Base-by-base conservation (phyloP, 2,329 filamentous ascomycete genomes). In the Trichocomaceae sp. region DNA sequence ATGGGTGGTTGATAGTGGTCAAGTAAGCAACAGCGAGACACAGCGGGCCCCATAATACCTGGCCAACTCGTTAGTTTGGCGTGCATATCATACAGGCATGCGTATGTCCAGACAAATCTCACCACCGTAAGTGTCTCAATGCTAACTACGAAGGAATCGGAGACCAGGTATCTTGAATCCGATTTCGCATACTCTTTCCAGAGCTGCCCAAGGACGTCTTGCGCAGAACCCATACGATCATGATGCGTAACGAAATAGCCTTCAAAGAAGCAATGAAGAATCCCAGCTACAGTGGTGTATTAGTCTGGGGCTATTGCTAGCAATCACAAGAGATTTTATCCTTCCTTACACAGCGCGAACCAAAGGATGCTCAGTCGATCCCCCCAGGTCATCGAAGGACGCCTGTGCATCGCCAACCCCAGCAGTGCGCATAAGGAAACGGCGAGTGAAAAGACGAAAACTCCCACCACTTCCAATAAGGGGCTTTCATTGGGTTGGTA, bases 141-240 rank as follows among this genome's bases (percentile, higher is more conserved):
- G 69, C 87, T 91, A n/a, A 95, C 76, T 62, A 93, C 90, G 64
- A 95, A 90, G 1, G 85, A 80, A 66, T 93, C 87, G 17, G 84
- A 83, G 2, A 86, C 90, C 62, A 96, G 75, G 66, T 96, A 96
- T 44, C 90, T 81, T 53, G 90, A 95, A 73, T 96, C 90, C 2
- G 88, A 91, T 33, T 91, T 79, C 2, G 88, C 80, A 68, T 96
- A 96, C 71, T 96, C 90, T 68, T 96, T 96, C 90, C 90, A 96
- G 45, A 95, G 77, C 74, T 96, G 89, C 2, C 86, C 88, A 55
- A 91, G 86, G 7, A 93, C 73, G 53, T 85, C 83, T 67, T 90
- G 85, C 57, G 82, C 82, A 10, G 80, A 75, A 0, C 84, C 82
- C 67, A 96, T 79, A 22, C 73, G 75, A 20, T 75, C 72, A 68